Evolutionary conservation across 2,329 filamentous ascomycete species (phyloP).

Genomic region (Alternaria infectoria): DNA sequence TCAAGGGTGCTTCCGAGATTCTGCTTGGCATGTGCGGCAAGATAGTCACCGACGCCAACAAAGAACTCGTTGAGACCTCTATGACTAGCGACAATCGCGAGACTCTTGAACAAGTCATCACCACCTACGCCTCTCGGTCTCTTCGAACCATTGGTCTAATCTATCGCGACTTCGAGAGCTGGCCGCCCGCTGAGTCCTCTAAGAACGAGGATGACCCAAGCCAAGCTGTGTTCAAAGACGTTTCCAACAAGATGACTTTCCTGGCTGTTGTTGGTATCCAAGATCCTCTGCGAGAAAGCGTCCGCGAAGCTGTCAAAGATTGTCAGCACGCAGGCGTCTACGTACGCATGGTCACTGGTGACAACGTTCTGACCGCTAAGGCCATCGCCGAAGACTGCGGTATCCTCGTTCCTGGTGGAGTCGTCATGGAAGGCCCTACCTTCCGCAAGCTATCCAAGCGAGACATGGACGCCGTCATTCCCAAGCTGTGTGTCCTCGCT

Average conservation of each 20-base stretch:
- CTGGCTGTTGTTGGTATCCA: constrained; percentile 79
- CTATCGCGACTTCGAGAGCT: constrained; percentile 81
- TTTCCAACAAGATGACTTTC: constrained; percentile 77
- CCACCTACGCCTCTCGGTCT: constrained; percentile 78
- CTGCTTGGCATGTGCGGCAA: constrained; percentile 55
- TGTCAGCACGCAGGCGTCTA: constrained; percentile 79
- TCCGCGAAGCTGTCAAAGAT: constrained; percentile 73
- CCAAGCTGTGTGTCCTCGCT: constrained; percentile 70
- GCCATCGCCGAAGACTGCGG: constrained; percentile 81
- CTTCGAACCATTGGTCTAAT: constrained; percentile 84
- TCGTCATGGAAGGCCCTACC: constrained; percentile 79
- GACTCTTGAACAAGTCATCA: constrained; percentile 71
- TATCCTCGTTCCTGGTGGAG: constrained; percentile 71
- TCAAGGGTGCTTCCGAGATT: constrained; percentile 61
- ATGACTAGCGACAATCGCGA: constrained; percentile 65
- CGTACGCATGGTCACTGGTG: constrained; percentile 85
- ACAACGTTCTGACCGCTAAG: constrained; percentile 79
- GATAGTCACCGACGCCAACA: constrained; percentile 66
- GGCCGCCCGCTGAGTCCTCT: constrained; percentile 72
- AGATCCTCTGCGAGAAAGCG: constrained; percentile 77
- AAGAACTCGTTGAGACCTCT: constrained; percentile 59
- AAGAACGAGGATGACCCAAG: constrained; percentile 66
- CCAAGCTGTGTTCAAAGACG: constrained; percentile 69
- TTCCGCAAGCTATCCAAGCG: constrained; percentile 74
- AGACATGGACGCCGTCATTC: constrained; percentile 63